Evolutionary conservation across 2,329 filamentous ascomycete species (phyloP).

Genomic region (Cryphonectria radicalis): DNA sequence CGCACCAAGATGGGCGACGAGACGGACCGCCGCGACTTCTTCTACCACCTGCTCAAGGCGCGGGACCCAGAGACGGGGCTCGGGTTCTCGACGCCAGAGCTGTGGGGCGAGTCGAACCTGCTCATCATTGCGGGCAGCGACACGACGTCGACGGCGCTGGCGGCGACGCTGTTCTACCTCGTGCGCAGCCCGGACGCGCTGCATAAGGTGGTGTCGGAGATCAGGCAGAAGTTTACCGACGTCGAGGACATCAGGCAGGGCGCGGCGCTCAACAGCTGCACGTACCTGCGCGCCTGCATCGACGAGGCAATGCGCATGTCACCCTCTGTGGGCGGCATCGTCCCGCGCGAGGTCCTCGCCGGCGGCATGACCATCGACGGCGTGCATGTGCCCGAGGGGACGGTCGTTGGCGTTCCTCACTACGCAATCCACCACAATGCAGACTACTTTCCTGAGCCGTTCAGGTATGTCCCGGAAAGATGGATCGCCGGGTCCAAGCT

Average conservation of each 20-base stretch:
- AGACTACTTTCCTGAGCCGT: conserved; percentile 64
- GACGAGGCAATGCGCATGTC: conserved; percentile 69
- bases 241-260: conserved; percentile 62
- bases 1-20: conserved; percentile 68
- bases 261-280: conserved; percentile 51
- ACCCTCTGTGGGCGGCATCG: conserved; percentile 62
- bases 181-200: conserved; percentile 55
- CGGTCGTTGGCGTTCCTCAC: conserved; percentile 66
- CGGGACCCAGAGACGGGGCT: conserved; percentile 72
- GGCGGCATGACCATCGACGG: conserved; percentile 61
- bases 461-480: conserved; percentile 64
- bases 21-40: conserved; percentile 73
- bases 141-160: conserved; percentile 71
- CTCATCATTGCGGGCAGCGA: conserved; percentile 74
- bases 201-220: conserved; percentile 52
- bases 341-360: conserved; percentile 61
- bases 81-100: conserved; percentile 67
- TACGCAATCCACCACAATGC: conserved; percentile 72
- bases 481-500: conserved; percentile 60
- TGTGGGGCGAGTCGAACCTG: conserved; percentile 73
- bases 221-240: conserved; percentile 54
- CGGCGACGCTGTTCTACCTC: conserved; percentile 66
- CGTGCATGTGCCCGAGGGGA: conserved; percentile 59
- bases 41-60: conserved; percentile 74
- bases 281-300: conserved; percentile 67